Evolutionary conservation across 257 asterid genomes (phyloP), one percentile per base, ranked within the genome.

Genomic region (Leonotis leonurus): DNA sequence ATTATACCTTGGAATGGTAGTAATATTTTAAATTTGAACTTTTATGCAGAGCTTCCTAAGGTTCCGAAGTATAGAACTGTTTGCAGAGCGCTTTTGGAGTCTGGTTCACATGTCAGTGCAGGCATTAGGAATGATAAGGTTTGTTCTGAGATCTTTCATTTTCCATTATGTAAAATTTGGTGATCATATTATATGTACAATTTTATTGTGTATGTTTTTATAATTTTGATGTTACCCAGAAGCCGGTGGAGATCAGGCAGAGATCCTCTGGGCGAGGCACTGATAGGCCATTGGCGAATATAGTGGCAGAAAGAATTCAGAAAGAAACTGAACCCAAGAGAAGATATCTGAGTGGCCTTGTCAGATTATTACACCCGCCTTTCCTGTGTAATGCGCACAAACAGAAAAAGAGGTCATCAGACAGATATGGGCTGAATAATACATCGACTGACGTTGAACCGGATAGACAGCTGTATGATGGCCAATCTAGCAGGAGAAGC

Each of bases 291-390:
- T 57, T 25, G 45, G 64, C 65, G 44, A 69, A 68, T 75, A 46
- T 76, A 27, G 59, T 63, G 50, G 83, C 76, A 27, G 80, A 74
- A 37, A 73, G 73, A 60, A 49, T 71, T 77, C 57, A 68, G 46
- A 77, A 63, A 69, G 95, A 92, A 69, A 70, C 46, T 27, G 89
- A 81, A 70, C 22, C 80, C 24, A 86, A 77, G 81, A 83, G 75
- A 69, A 64, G 84, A 40, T 46, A 82, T 0, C 83, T 84, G 8
- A 73, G 78, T 66, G 78, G 76, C 37, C 71, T 92, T 59, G 95
- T 87, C 67, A 73, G 83, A 73, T 73, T 93, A 70, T 80, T 85
- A 86, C 89, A 92, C 61, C 60, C 72, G 50, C 70, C 77, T 4
- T 51, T 53, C 54, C 70, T 74, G 0, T 76, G 73, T 75, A 76